Evolutionary conservation across 306 rosid genomes (phyloP).

Genomic region (Malus sieversii): DNA sequence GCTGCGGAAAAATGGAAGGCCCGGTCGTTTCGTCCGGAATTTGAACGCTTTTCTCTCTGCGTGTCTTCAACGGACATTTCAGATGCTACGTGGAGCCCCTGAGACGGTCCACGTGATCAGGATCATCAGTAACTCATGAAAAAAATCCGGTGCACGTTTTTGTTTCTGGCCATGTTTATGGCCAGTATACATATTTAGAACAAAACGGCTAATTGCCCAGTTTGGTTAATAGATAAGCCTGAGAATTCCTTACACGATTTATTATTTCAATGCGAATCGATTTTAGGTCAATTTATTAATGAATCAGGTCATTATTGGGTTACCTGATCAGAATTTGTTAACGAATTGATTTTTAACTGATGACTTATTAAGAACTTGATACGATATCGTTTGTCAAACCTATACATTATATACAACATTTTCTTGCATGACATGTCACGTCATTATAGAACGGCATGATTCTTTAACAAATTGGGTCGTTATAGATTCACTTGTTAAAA

Average conservation of each 20-base stretch:
- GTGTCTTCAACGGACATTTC: not conserved
- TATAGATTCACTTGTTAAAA: too few species aligned
- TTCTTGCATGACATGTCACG: too few species aligned
- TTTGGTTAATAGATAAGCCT: not conserved
- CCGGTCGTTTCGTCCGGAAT: not conserved
- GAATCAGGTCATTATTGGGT: too few species aligned
- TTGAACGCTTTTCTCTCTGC: not conserved
- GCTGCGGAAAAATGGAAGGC: not conserved
- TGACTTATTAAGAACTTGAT: too few species aligned
- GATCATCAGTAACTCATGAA: not conserved
- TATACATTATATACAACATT: too few species aligned
- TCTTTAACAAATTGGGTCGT: fast-evolving
- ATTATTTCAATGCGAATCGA: too few species aligned
- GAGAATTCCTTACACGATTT: too few species aligned
- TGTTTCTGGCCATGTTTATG: not conserved
- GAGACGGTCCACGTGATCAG: not conserved
- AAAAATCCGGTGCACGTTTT: not conserved
- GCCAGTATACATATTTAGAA: not conserved
- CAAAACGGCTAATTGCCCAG: not conserved
- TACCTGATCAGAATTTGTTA: fast-evolving
- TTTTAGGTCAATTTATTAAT: too few species aligned
- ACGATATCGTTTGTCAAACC: too few species aligned
- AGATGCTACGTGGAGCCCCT: not conserved
- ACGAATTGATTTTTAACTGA: fast-evolving
- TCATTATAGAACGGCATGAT: fast-evolving